These are phyloP conservation scores for Cynara cardunculus DNA, from an alignment of 129 eudicot species.

Conservation along the genomic window DNA sequence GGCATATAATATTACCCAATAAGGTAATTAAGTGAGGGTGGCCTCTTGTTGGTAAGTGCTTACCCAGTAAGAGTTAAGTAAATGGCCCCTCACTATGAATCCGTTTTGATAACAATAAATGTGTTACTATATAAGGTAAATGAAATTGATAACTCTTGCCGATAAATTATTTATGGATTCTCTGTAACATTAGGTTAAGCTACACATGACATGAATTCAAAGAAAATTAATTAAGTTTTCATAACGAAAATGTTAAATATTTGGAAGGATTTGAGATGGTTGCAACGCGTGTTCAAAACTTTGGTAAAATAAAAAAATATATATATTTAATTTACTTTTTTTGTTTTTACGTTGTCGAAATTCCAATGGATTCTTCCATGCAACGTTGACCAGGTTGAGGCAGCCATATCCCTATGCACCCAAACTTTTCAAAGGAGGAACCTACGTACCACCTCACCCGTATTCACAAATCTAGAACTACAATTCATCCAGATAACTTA, in stretches of 20 bases:
- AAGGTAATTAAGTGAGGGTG: too few relatives aligned
- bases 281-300: slow-evolving; percentile 1
- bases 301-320: not conserved
- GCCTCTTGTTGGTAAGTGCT: too few relatives aligned
- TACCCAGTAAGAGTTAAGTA: too few relatives aligned
- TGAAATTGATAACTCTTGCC: too few relatives aligned
- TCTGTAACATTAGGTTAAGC: not conserved
- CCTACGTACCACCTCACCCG: not conserved
- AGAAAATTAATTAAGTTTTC: not conserved
- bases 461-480: not conserved
- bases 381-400: slow-evolving; percentile 23
- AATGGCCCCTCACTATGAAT: too few relatives aligned
- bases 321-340: not conserved
- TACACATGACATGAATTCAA: not conserved
- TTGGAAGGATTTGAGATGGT: not conserved
- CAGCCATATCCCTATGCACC: slow-evolving; percentile 17
- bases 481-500: not conserved
- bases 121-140: too few relatives aligned
- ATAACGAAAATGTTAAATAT: not conserved
- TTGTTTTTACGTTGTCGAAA: not conserved
- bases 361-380: slow-evolving; percentile 21
- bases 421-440: slow-evolving; percentile 15
- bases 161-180: not conserved
- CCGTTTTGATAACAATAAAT: too few relatives aligned
- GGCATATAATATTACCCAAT: too few relatives aligned